Conservation (phyloP, 2,329 filamentous ascomycete species). For the Cladosporium colombiae region DNA sequence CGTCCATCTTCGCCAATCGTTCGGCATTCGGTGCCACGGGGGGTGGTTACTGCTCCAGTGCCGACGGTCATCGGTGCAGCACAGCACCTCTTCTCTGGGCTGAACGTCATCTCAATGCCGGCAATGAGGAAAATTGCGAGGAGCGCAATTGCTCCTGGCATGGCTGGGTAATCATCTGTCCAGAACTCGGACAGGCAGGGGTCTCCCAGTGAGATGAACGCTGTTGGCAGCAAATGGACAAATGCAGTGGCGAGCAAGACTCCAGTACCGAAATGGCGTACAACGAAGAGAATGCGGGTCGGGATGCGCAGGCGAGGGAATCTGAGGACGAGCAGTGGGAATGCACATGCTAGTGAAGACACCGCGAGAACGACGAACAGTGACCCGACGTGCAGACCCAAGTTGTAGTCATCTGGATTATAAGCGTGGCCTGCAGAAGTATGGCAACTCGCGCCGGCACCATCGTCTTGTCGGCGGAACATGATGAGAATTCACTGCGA, state of each 20-base stretch:
- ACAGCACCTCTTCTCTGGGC: slow-evolving; percentile 24
- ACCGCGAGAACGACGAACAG: slow-evolving; percentile 55
- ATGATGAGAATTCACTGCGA: slow-evolving; percentile 1
- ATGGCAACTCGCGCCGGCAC: slow-evolving; percentile 5
- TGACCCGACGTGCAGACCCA: slow-evolving; percentile 55
- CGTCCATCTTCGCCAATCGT: not conserved
- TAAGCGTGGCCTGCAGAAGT: slow-evolving; percentile 6
- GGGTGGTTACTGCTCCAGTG: not conserved
- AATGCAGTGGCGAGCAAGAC: slow-evolving; percentile 58
- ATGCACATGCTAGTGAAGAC: slow-evolving; percentile 59
- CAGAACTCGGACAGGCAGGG: slow-evolving; percentile 73
- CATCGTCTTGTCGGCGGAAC: slow-evolving; percentile 18
- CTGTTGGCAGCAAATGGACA: slow-evolving; percentile 60
- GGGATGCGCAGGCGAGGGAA: slow-evolving; percentile 60
- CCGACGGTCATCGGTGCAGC: slow-evolving; percentile 9
- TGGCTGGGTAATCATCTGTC: slow-evolving; percentile 71
- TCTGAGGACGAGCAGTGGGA: slow-evolving; percentile 60
- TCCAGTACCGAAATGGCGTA: slow-evolving; percentile 58
- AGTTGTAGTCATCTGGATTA: slow-evolving; percentile 48
- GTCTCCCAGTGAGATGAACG: slow-evolving; percentile 59
- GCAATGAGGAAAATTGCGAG: slow-evolving; percentile 39
- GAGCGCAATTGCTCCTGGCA: slow-evolving; percentile 80
- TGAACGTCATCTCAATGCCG: slow-evolving; percentile 55
- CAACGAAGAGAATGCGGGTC: slow-evolving; percentile 57
- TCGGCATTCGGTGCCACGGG: not conserved